phyloP scores from a whole-genome alignment of 192 early-diverging fungal species.

The Geranomyces variabilis region DNA sequence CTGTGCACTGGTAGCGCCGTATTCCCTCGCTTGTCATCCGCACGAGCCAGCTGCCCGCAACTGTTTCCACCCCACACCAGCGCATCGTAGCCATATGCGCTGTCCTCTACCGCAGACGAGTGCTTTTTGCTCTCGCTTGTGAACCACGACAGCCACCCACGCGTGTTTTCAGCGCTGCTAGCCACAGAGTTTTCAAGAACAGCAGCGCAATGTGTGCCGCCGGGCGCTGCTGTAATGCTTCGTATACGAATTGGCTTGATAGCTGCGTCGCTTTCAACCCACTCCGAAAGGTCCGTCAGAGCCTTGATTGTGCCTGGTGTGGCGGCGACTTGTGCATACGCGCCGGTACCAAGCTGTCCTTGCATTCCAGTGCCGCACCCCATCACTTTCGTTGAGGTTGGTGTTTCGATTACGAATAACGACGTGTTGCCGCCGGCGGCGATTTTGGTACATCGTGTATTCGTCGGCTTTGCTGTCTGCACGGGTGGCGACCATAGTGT shows the following conservation, averaged over 20 bases:
- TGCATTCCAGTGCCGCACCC: slow-evolving; percentile 46
- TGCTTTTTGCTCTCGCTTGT: neutral
- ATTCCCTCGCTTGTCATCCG: slow-evolving; percentile 39
- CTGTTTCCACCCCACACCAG: slow-evolving; percentile 47
- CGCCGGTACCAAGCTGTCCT: slow-evolving; percentile 47
- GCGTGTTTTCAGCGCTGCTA: neutral
- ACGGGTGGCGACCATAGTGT: neutral
- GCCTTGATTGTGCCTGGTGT: slow-evolving; percentile 24
- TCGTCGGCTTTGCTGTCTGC: neutral
- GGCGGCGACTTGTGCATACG: slow-evolving; percentile 33
- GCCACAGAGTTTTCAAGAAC: slow-evolving; percentile 27
- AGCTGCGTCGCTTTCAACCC: slow-evolving; percentile 18
- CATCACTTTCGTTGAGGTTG: slow-evolving; percentile 31
- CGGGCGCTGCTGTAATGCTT: slow-evolving; percentile 17
- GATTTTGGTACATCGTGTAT: slow-evolving; percentile 36
- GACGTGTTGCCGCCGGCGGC: slow-evolving; percentile 47
- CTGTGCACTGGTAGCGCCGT: slow-evolving; percentile 26
- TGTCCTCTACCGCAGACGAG: neutral
- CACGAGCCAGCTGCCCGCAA: slow-evolving; percentile 33
- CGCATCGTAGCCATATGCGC: slow-evolving; percentile 43
- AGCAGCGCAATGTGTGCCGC: slow-evolving; percentile 37
- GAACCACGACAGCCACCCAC: slow-evolving; percentile 6
- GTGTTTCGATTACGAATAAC: slow-evolving; percentile 34
- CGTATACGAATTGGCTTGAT: slow-evolving; percentile 37
- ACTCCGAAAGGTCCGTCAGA: slow-evolving; percentile 40